Conservation (phyloP, 169 alveolate genomes). For the Theileria annulata region DNA sequence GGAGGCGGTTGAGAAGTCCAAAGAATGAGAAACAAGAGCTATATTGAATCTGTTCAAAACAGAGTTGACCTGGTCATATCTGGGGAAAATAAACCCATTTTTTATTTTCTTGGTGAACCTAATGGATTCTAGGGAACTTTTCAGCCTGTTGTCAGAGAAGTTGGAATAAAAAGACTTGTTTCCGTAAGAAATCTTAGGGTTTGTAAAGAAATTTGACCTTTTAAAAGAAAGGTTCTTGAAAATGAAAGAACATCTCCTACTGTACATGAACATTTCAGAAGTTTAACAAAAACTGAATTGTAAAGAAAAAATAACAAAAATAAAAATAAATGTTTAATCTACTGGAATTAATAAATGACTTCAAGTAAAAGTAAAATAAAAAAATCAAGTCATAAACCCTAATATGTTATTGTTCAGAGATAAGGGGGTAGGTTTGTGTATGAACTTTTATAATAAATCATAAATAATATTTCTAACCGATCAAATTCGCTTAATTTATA, state of each 20-base stretch:
- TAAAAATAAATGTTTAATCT: too few relatives aligned
- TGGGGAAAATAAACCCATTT: not conserved
- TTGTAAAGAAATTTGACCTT: not conserved
- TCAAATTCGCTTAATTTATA: not conserved
- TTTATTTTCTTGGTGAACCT: not conserved
- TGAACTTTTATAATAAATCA: not conserved
- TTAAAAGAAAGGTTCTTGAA: slow-evolving; percentile 2
- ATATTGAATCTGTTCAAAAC: not conserved
- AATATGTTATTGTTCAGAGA: not conserved
- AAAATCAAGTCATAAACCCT: too few relatives aligned
- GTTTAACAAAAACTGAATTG: too few relatives aligned
- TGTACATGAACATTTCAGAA: not conserved
- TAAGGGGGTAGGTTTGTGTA: not conserved
- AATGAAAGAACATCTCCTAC: not conserved
- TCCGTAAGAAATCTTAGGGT: not conserved
- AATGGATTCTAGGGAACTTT: slow-evolving; percentile 18
- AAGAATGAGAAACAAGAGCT: not conserved
- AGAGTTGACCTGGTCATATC: slow-evolving; percentile 3
- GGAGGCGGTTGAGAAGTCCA: not conserved
- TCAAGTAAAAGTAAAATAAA: too few relatives aligned
- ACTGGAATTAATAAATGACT: too few relatives aligned
- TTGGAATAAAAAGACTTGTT: slow-evolving; percentile 4
- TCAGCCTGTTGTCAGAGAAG: not conserved
- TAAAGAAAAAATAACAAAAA: too few relatives aligned
- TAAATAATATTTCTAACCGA: not conserved